These are phyloP conservation scores for Plasmodium cynomolgi DNA, from an alignment of 169 alveolate species.

Conservation along the genomic window DNA sequence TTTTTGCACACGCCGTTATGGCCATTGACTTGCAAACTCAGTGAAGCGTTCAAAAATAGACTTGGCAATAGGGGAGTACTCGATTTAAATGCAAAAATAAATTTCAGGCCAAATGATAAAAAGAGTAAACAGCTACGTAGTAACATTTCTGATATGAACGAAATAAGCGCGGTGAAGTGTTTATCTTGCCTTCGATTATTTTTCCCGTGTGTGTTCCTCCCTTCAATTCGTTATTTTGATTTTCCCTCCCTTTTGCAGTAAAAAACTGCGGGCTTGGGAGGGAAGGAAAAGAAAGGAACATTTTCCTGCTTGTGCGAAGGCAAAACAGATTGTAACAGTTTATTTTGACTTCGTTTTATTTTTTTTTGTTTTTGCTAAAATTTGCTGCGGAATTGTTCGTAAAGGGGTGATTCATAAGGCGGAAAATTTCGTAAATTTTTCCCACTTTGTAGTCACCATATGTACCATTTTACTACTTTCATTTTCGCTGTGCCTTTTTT, in stretches of 20 bases:
- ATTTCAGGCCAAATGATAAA: slow-evolving; percentile 16
- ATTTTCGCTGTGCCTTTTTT: background rate
- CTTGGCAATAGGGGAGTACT: background rate
- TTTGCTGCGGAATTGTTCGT: background rate
- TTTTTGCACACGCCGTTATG: background rate
- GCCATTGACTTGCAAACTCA: slow-evolving; percentile 2
- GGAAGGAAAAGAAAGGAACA: slow-evolving; percentile 6
- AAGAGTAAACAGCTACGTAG: slow-evolving; percentile 17
- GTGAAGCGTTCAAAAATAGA: slow-evolving; percentile 56
- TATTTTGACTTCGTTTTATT: background rate
- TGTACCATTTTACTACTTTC: background rate
- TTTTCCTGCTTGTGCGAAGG: background rate
- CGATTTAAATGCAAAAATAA: slow-evolving; percentile 6
- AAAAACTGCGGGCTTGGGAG: background rate
- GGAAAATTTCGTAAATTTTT: background rate
- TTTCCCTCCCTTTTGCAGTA: slow-evolving; percentile 13
- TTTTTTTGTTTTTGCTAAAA: background rate
- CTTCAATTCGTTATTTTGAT: background rate
- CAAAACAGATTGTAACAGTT: background rate
- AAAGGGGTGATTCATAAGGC: background rate
- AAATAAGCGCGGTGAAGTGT: slow-evolving; percentile 19
- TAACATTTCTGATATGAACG: slow-evolving; percentile 29
- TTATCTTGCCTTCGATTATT: background rate
- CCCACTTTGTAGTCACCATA: background rate
- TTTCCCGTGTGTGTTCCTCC: background rate